phyloP scores from a whole-genome alignment of 495 filamentous ascomycete species.

The Penicillium tannophilum region DNA sequence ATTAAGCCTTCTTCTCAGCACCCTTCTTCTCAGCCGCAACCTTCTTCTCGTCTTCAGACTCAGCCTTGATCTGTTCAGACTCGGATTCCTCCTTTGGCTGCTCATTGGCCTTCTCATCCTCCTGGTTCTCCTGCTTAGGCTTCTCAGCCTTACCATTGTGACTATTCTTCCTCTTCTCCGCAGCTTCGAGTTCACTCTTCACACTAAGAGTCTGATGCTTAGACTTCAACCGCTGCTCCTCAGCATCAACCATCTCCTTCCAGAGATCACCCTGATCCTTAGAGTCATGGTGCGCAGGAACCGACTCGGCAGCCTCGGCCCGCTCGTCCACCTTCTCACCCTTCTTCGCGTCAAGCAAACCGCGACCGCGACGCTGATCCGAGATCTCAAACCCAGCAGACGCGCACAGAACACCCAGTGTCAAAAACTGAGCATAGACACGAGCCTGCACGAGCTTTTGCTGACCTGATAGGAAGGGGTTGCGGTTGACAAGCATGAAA shows the following conservation, averaged over 20 bases:
- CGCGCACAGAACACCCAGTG: conserved; percentile 83
- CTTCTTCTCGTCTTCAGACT: conserved; percentile 20
- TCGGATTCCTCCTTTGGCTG: conserved; percentile 9
- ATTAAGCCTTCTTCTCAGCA: conserved; percentile 12
- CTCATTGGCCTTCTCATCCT: background rate
- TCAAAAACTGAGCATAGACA: conserved; percentile 96
- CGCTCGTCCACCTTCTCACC: conserved; percentile 71
- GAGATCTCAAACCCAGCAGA: conserved; percentile 87
- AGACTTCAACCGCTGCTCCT: conserved; percentile 66
- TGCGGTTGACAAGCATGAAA: conserved; percentile 75
- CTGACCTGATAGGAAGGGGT: conserved; percentile 68
- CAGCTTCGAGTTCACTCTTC: conserved; percentile 26
- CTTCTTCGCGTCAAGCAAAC: conserved; percentile 48
- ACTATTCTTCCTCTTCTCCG: conserved; percentile 17
- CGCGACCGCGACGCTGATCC: conserved; percentile 74
- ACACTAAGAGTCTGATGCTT: conserved; percentile 53
- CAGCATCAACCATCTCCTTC: conserved; percentile 83
- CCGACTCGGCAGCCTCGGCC: conserved; percentile 48
- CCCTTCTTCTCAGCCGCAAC: conserved; percentile 1
- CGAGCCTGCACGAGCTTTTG: conserved; percentile 98
- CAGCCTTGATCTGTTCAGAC: conserved; percentile 16
- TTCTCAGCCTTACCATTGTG: conserved; percentile 19
- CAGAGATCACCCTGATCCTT: conserved; percentile 82
- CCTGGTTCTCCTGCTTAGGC: conserved; percentile 11
- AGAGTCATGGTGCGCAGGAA: conserved; percentile 65